phyloP scores from a whole-genome alignment of 2,329 filamentous ascomycete species.

The Colletotrichum limetticola region DNA sequence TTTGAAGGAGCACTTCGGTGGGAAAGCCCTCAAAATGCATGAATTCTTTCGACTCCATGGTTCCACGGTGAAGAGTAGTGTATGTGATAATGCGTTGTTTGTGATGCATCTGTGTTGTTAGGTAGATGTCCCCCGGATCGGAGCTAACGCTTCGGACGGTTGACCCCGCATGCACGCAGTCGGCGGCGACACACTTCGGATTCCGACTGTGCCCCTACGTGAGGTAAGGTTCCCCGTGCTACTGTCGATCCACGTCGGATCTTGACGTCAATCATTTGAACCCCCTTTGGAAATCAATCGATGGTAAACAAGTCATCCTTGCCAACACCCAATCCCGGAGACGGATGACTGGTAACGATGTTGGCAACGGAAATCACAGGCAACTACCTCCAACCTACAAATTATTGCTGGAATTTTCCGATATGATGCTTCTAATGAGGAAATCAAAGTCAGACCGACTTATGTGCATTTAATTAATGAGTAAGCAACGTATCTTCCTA shows the following conservation, averaged over 20 bases:
- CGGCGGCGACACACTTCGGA: background rate
- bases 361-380: no score
- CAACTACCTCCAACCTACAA: no score
- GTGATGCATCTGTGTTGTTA: background rate
- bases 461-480: no score
- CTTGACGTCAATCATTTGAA: slow-evolving; percentile 24
- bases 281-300: background rate
- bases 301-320: background rate
- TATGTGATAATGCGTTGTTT: background rate
- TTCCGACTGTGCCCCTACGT: background rate
- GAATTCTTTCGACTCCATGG: background rate
- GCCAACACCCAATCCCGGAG: background rate
- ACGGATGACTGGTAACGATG: no score
- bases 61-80: background rate
- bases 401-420: no score
- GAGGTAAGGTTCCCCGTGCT: slow-evolving; percentile 1
- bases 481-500: no score
- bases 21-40: slow-evolving; percentile 12
- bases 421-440: no score
- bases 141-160: background rate
- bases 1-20: slow-evolving; percentile 21
- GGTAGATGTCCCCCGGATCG: background rate
- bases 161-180: slow-evolving; percentile 23
- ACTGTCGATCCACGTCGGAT: slow-evolving; percentile 1
- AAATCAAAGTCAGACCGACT: no score